phyloP scores from a whole-genome alignment of 352 stramenopile genomes.

The Phytopythium cucurbitacearum region DNA sequence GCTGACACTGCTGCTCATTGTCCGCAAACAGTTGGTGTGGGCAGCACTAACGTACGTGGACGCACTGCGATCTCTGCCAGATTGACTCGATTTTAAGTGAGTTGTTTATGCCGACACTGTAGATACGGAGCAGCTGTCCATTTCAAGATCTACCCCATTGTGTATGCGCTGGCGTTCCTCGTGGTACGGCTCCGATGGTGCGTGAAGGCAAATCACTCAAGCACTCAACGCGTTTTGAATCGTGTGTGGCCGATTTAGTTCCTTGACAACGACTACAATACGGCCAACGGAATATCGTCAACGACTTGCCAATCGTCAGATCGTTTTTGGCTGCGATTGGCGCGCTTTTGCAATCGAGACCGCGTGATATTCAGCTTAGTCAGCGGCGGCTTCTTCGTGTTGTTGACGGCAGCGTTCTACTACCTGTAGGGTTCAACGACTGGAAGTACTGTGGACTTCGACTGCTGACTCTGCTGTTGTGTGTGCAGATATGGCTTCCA shows the following conservation, averaged over 20 bases:
- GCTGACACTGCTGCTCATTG: conserved; percentile 83
- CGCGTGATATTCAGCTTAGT: conserved; percentile 89
- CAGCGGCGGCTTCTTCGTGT: conserved; percentile 81
- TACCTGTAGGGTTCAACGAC: conserved; percentile 44
- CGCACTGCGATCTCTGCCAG: not conserved
- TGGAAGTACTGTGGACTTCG: conserved; percentile 1
- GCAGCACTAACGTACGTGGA: conserved; percentile 56
- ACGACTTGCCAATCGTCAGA: conserved; percentile 41
- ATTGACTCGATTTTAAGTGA: not conserved
- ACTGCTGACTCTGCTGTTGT: not conserved
- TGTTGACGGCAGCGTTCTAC: conserved; percentile 84
- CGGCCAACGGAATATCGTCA: conserved; percentile 40
- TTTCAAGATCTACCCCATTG: conserved; percentile 98
- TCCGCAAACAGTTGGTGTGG: conserved; percentile 73
- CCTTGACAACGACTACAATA: conserved; percentile 60
- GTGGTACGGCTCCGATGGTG: conserved; percentile 39
- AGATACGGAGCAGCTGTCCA: conserved; percentile 96
- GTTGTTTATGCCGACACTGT: not conserved
- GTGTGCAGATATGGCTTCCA: conserved; percentile 80
- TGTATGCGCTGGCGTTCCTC: conserved; percentile 91
- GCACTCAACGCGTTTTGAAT: not conserved
- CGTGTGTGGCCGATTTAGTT: conserved; percentile 30
- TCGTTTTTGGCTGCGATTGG: conserved; percentile 50
- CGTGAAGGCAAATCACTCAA: too few species aligned
- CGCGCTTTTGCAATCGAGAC: conserved; percentile 56